Evolutionary conservation across 139 green algal genomes (phyloP).

Genomic region (Volvox africanus): DNA sequence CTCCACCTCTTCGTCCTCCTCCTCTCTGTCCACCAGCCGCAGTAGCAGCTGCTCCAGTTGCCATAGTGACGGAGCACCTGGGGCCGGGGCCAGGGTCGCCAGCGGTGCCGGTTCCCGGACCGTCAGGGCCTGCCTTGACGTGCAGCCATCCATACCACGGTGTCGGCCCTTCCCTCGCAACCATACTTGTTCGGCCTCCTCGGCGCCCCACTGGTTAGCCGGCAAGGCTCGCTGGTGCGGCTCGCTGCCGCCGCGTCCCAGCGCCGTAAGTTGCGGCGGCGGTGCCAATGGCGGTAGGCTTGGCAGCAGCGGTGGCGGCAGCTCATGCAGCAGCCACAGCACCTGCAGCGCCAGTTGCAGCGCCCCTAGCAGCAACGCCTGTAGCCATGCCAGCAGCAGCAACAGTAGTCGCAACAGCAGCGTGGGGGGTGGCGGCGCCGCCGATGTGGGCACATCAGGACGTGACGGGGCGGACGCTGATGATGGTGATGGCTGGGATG

Average conservation of each 20-base stretch:
- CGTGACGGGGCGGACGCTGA: too few relatives aligned
- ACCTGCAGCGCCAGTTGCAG: constrained; percentile 7
- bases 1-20: neutral
- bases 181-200: neutral
- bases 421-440: neutral
- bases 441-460: neutral
- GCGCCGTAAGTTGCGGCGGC: neutral
- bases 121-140: neutral
- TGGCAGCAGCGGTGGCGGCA: neutral
- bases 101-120: neutral
- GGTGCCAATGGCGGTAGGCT: neutral
- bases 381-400: neutral
- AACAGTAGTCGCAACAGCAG: neutral
- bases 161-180: neutral
- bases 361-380: neutral
- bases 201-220: neutral
- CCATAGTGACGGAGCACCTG: neutral
- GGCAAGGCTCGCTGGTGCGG: neutral
- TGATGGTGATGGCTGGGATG: constrained; percentile 56
- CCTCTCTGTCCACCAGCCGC: neutral
- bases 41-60: constrained; percentile 29
- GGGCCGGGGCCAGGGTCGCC: neutral
- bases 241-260: neutral
- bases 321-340: neutral
- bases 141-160: neutral